Evolutionary conservation across 2,329 filamentous ascomycete genomes (phyloP), one percentile per base, ranked within the genome.

Genomic region (Clonostachys chloroleuca): DNA sequence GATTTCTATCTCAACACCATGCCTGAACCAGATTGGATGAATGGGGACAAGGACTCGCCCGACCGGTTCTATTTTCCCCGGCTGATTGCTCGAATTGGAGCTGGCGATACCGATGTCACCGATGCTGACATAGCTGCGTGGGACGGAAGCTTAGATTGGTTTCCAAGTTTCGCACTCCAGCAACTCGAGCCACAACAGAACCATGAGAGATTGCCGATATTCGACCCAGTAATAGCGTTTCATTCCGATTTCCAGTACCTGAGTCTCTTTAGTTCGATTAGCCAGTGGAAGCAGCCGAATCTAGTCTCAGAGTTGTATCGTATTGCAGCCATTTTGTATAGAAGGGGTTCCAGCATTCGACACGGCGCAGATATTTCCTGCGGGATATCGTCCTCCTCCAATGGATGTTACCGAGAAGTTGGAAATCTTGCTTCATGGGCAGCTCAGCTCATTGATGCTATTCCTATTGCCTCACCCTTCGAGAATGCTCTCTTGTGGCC

Each of bases 261-360:
- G 24, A 10, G 24, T 30, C 24, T 3, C 43, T 47, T 14, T 43
- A 18, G 14, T 39, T 51, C 24, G 20, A 40, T 5, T 16, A 20
- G 24, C 9, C 36, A 16, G 18, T 34, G 4, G n/a, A 16, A 14
- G 49, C 44, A 46, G 36, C 12, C 8, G 47, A 54, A 3, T 1
- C 34, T 51, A n/a, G 39, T 51, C 13, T 51, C 52, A 2, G 54
- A 56, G 18, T 33, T 56, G 6, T 56, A 56, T 43, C 49, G 52
- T 7, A 35, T 53, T 4, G 51, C 54, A 16, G 54, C 51, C 12
- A 34, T 47, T 10, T 40, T 53, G 4, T 54, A 53, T 44, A 34
- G 48, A n/a, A 53, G 46, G 9, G 51, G 54, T 18, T 40, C 45
- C 2, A 18, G 44, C 13, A n/a, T 43, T 17, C 16, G 35, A 5